phyloP scores from a whole-genome alignment of 257 asterid species.

The Nicotiana paniculata region DNA sequence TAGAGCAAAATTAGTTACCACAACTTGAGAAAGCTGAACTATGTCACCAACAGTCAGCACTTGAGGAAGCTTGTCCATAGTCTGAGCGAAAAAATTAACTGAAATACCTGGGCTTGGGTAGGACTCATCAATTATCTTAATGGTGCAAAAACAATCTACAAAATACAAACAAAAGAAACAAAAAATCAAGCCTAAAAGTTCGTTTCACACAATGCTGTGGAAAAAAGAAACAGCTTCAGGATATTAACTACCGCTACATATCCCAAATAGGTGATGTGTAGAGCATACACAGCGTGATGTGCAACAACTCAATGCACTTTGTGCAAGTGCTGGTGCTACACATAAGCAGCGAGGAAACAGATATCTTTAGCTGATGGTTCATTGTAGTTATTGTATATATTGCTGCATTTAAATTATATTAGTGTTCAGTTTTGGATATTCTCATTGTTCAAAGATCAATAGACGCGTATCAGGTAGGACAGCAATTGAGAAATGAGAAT shows the following conservation, averaged over 20 bases:
- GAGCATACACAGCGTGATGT: background rate
- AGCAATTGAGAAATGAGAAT: background rate
- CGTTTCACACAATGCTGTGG: background rate
- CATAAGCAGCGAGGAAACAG: background rate
- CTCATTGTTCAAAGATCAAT: background rate
- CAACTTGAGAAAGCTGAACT: conserved; percentile 45
- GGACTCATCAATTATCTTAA: conserved; percentile 59
- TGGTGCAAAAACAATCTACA: conserved; percentile 49
- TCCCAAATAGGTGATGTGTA: background rate
- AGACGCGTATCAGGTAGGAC: background rate
- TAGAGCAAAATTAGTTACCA: conserved; percentile 30
- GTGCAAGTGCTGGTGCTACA: background rate
- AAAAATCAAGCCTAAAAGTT: background rate
- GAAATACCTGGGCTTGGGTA: conserved; percentile 36
- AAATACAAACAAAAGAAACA: background rate
- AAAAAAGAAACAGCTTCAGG: background rate
- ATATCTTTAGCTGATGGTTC: background rate
- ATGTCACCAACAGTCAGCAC: conserved; percentile 58
- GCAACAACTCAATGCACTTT: background rate
- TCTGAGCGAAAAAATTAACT: conserved; percentile 43
- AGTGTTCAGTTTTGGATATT: background rate
- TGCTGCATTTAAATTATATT: background rate
- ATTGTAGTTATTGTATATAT: background rate
- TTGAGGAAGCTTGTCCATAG: conserved; percentile 57
- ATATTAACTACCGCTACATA: background rate